Base-by-base conservation (phyloP, 192 early-diverging fungal genomes). In the Gryganskiella cystojenkinii region DNA sequence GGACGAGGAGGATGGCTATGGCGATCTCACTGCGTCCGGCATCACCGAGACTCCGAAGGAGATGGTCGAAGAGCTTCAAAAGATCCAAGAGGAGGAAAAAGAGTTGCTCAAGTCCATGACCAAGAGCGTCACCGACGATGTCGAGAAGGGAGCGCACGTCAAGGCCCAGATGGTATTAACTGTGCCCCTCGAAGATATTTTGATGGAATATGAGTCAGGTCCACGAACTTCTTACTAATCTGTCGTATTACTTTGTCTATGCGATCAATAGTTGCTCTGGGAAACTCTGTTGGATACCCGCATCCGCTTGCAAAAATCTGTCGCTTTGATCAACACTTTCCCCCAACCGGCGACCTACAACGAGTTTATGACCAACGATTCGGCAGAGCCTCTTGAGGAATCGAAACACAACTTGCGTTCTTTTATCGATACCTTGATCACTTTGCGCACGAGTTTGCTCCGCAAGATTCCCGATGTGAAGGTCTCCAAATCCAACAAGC, bases 131-230 rank as follows among this genome's bases (percentile, higher is more conserved):
- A 84, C 89, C 13, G 86, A 85, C 31, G 96, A 98, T 69, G 83
- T 94, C 22, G 95, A 94, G 78, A 98, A 98, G 68, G 97, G 96
- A 30, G 82, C 87, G n/a, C 93, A 97, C 59, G 94, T 98, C 25
- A 83, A 93, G 56, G 82, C 87, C n/a, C 97, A 99, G 79, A 88
- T 95, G 71, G 93, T 93, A 88, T 66, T 81, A 61, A n/a, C 2
- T 7, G n/a, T 61, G 40, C 42, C 2, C 0, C 27, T 35, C 15
- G 34, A 2, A 28, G 22, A 50, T 2, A 24, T 10, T 9, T 15
- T 24, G 3, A 4, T 50, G 49, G 5, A 14, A 24, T 24, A 7
- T 11, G 3, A 7, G 4, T 24, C 5, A 50, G 3, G 3, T 50
- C 25, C 2, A 50, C 3, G 11, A 4, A 25, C 2, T 51, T 10